Conservation (phyloP, 2,329 filamentous ascomycete genomes). For the Paramyrothecium sp. region DNA sequence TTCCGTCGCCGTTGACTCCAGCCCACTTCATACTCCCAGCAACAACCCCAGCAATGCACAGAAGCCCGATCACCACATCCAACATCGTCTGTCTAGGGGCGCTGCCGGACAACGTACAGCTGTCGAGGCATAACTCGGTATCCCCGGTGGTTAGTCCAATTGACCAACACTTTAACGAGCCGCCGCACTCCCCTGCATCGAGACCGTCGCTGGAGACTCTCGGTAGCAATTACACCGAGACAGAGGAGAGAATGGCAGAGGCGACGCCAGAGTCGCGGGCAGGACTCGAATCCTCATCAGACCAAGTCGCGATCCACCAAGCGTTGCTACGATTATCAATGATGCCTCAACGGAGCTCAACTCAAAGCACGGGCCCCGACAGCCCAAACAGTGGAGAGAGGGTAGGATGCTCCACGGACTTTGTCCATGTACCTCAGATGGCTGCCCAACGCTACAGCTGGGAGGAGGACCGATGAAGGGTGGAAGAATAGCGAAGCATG, state of each 20-base stretch:
- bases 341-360: not conserved
- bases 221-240: conserved; percentile 57
- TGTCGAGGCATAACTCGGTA: conserved; percentile 15
- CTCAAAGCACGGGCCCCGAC: conserved; percentile 3
- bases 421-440: conserved; percentile 51
- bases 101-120: conserved; percentile 45
- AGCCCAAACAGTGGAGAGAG: conserved; percentile 33
- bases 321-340: not conserved
- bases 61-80: conserved; percentile 49
- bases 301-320: not conserved
- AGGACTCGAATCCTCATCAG: conserved; percentile 16
- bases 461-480: conserved; percentile 35
- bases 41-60: conserved; percentile 32
- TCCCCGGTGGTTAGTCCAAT: conserved; percentile 4
- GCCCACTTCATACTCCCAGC: not conserved
- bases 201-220: conserved; percentile 38
- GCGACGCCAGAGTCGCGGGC: conserved; percentile 25
- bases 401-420: conserved; percentile 42
- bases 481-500: not conserved
- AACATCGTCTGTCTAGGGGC: conserved; percentile 55
- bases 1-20: not conserved
- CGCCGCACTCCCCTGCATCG: conserved; percentile 15
- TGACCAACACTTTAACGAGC: not conserved
- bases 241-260: conserved; percentile 41
- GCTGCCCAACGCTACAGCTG: conserved; percentile 51